Percentiles rank a stretch among this genome's conserved stretches.
Evolutionary conservation across 306 rosid species (phyloP).

Genomic region (Arachis stenosperma): DNA sequence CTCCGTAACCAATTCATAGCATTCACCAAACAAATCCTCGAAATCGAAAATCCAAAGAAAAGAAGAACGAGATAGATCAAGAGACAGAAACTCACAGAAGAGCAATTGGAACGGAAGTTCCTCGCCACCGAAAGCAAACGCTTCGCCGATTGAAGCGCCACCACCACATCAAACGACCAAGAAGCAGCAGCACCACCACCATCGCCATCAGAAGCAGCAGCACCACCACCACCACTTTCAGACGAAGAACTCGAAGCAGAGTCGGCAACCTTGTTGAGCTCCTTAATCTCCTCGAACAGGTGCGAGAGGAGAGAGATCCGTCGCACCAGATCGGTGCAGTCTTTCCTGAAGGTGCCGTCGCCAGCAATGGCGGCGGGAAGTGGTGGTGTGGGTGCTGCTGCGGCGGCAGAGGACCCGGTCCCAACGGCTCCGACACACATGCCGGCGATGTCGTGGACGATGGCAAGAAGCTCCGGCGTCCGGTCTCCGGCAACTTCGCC

Average conservation of each 20-base stretch:
- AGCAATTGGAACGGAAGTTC: constrained; percentile 54
- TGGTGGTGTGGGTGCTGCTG: background rate
- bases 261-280: constrained; percentile 46
- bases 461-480: constrained; percentile 51
- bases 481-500: constrained; percentile 59
- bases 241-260: constrained; percentile 48
- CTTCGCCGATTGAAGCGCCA: constrained; percentile 73
- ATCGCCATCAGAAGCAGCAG: constrained; percentile 21
- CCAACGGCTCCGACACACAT: constrained; percentile 41
- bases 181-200: constrained; percentile 40
- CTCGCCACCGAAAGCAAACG: constrained; percentile 61
- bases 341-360: constrained; percentile 66
- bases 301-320: constrained; percentile 90
- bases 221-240: background rate
- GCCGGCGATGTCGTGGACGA: constrained; percentile 62
- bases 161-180: constrained; percentile 70
- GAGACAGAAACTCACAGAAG: constrained; percentile 56
- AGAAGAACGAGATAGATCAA: constrained; percentile 3
- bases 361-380: constrained; percentile 8
- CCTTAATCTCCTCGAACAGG: constrained; percentile 78
- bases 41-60: background rate
- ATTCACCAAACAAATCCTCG: background rate
- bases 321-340: constrained; percentile 91
- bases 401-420: constrained; percentile 25
- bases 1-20: background rate